Conservation (phyloP, 2,329 filamentous ascomycete genomes). For the Coccinonectria pachysandricola region DNA sequence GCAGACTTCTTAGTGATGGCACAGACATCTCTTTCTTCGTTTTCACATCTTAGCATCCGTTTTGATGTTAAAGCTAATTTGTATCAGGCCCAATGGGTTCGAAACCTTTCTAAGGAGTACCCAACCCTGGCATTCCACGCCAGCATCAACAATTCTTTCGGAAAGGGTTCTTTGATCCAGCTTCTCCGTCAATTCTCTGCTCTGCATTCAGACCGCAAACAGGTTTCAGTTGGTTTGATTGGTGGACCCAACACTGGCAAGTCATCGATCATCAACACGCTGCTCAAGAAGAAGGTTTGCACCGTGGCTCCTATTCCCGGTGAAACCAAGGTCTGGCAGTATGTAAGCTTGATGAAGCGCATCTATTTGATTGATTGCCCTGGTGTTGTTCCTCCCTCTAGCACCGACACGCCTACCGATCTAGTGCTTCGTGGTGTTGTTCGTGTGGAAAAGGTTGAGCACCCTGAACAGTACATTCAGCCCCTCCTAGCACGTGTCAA, state of each 20-base stretch:
- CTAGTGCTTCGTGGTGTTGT: conserved; percentile 86
- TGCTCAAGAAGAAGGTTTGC: conserved; percentile 89
- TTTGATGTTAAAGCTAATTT: conserved; percentile 14
- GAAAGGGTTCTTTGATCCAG: conserved; percentile 87
- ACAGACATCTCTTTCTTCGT: conserved; percentile 50
- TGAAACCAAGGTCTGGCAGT: conserved; percentile 97
- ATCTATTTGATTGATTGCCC: conserved; percentile 91
- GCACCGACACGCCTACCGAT: conserved; percentile 73
- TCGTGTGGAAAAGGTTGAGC: conserved; percentile 88
- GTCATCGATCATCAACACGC: conserved; percentile 92
- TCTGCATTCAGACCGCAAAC: conserved; percentile 82
- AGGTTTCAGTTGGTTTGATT: conserved; percentile 85
- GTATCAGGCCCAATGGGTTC: conserved; percentile 80
- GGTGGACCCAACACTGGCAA: conserved; percentile 81
- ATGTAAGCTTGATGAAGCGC: conserved; percentile 88
- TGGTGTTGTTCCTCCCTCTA: conserved; percentile 86
- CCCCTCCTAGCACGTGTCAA: conserved; percentile 74
- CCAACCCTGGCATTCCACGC: conserved; percentile 93
- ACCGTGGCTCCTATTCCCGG: conserved; percentile 90
- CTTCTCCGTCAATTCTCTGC: conserved; percentile 87
- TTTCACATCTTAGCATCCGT: conserved; percentile 6
- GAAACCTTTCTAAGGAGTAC: conserved; percentile 76
- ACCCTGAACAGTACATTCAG: conserved; percentile 91
- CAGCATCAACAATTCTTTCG: conserved; percentile 90
- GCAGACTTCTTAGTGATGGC: conserved; percentile 98